These are phyloP conservation scores for Pichia eremophila DNA, from an alignment of 805 yeast species.

Conservation along the genomic window DNA sequence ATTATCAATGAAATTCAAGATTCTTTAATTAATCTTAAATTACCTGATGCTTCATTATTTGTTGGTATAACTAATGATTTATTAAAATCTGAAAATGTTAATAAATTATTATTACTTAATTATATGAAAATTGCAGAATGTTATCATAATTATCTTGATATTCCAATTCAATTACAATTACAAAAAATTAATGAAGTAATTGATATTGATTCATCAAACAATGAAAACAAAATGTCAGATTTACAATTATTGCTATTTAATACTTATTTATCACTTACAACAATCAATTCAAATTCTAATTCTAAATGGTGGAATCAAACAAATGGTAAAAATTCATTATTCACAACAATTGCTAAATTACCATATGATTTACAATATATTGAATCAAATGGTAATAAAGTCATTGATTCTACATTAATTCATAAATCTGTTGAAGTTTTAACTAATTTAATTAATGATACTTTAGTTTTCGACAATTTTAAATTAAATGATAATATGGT, in stretches of 20 bases:
- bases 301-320: constrained; percentile 75
- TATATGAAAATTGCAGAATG: constrained; percentile 30
- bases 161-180: constrained; percentile 12
- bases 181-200: constrained; percentile 9
- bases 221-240: constrained; percentile 28
- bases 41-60: constrained; percentile 46
- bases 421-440: constrained; percentile 42
- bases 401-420: constrained; percentile 12
- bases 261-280: constrained; percentile 52
- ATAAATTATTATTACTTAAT: constrained; percentile 40
- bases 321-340: constrained; percentile 44
- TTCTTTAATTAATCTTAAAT: constrained; percentile 14
- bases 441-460: constrained; percentile 37
- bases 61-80: constrained; percentile 35
- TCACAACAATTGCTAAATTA: constrained; percentile 55
- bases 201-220: constrained; percentile 13
- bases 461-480: constrained; percentile 41
- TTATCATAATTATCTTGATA: constrained; percentile 16
- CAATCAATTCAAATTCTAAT: constrained; percentile 23
- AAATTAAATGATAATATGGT: constrained; percentile 21
- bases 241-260: constrained; percentile 52
- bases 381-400: constrained; percentile 4
- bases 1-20: constrained; percentile 17
- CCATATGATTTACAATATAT: constrained; percentile 21
- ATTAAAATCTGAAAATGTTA: constrained; percentile 21